Base-by-base conservation (phyloP, 495 filamentous ascomycete species). In the Daldinia childiae region DNA sequence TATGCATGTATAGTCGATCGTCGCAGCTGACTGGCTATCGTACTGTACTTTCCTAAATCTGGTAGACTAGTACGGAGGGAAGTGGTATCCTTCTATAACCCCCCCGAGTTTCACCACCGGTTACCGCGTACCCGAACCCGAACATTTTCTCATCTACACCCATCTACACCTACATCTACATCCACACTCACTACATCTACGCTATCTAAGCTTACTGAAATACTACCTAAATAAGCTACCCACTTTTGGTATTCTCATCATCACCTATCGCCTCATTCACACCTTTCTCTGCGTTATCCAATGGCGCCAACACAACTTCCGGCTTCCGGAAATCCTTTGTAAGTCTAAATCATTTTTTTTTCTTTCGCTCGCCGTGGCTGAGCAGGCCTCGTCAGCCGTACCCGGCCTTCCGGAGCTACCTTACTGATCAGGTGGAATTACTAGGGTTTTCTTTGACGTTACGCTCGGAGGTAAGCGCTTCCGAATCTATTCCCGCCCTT, bases 381-480 rank as follows among this genome's bases (percentile, higher is more conserved):
- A 66, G 58, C 45, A 59, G 48, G 26, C 11, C 50, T 51, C 72
- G 43, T 38, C 50, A 56, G 59, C 59, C 56, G 19, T 48, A 34
- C 38, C 30, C 24, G 26, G 6, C 34, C 38, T 38, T 64, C 41
- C 57, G 48, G 29, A 14, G 24, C 66, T 61, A 29, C 64, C 41
- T 34, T 56, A 27, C 68, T 74, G 38, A 72, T 56, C 19, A 32
- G 11, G 21, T 55, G 58, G 26, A 30, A 59, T 17, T 17, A 14
- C 56, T 68, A 88, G 86, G 36, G 93, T 97, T 55, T 99, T 99
- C 80, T 97, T 99, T 77, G 95, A 99, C 81, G 87, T 99, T 58
- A 89, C 93, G 6, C 83, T 99, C 32, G 93, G 92, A 80, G 94
- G 95, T 96, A 85, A 79, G 87, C 51, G 21, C 64, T 68, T 58